Evolutionary conservation across 768 basidiomycete species (phyloP).

Genomic region (Fomitopsis serialis): DNA sequence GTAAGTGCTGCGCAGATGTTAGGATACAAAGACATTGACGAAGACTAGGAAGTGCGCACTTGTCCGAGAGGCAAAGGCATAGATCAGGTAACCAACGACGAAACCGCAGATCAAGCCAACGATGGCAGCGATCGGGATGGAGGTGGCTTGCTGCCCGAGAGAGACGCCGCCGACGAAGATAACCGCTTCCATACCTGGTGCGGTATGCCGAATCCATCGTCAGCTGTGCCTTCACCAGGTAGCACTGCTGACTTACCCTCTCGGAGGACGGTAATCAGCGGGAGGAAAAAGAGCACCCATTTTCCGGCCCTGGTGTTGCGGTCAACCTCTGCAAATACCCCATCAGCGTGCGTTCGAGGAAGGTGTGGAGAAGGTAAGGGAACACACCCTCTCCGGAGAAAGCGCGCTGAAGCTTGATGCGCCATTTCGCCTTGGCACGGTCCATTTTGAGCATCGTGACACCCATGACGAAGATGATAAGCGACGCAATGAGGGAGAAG

Average conservation of each 20-base stretch:
- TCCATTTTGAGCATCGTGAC: constrained; percentile 95
- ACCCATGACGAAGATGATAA: constrained; percentile 93
- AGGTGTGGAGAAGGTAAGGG: not conserved
- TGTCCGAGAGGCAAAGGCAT: constrained; percentile 70
- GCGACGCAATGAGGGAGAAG: constrained; percentile 62
- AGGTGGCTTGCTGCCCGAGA: constrained; percentile 71
- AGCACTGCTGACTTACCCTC: constrained; percentile 52
- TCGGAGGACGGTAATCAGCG: constrained; percentile 86
- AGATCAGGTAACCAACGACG: constrained; percentile 69
- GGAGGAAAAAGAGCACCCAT: constrained; percentile 88
- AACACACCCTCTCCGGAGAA: constrained; percentile 58
- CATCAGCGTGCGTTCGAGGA: not conserved
- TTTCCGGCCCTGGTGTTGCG: constrained; percentile 51
- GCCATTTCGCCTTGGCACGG: constrained; percentile 90
- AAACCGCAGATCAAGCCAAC: constrained; percentile 79
- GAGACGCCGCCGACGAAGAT: constrained; percentile 94
- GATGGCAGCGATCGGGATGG: constrained; percentile 89
- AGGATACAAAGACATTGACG: no score
- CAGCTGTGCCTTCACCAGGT: not conserved
- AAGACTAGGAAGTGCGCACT: constrained; percentile 39
- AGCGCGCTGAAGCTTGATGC: constrained; percentile 77
- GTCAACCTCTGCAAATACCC: constrained; percentile 35
- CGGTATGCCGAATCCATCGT: not conserved
- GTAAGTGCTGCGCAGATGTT: constrained; percentile 67
- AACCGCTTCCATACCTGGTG: constrained; percentile 76